These are phyloP conservation scores for Sclerotinia minor DNA, from an alignment of 2,329 filamentous ascomycete species.

Conservation along the genomic window DNA sequence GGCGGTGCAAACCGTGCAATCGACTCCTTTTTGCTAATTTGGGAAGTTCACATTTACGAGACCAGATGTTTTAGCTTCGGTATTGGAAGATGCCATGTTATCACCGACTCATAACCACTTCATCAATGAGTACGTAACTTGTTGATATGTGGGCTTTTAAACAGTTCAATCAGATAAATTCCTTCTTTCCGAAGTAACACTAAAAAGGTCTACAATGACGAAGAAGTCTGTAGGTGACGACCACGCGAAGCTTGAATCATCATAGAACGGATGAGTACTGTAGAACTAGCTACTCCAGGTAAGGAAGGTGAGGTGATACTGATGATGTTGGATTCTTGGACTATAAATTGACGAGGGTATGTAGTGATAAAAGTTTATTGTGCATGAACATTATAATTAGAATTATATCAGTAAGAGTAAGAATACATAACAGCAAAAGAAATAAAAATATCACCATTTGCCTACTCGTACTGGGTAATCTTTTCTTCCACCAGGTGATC, in stretches of 20 bases:
- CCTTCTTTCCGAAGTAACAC: constrained; percentile 11
- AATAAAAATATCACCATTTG: neutral
- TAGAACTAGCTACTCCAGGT: neutral
- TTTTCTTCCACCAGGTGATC: neutral
- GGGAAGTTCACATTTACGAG: constrained; percentile 1
- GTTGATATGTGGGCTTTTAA: neutral
- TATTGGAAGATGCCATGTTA: neutral
- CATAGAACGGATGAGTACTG: neutral
- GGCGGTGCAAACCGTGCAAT: neutral
- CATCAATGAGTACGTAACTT: neutral
- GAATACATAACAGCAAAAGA: neutral
- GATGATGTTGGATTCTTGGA: neutral
- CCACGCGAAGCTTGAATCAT: neutral
- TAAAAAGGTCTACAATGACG: neutral
- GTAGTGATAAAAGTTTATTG: neutral
- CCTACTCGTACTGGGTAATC: neutral
- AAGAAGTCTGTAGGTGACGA: neutral
- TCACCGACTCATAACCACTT: constrained; percentile 6
- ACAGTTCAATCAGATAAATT: neutral
- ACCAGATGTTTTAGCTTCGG: neutral
- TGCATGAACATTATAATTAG: no score
- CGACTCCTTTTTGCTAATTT: neutral
- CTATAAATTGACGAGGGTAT: neutral
- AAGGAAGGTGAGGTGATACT: no score
- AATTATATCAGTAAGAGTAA: no score